phyloP scores from a whole-genome alignment of 2,329 filamentous ascomycete species.

The Botrytis sinoallii region DNA sequence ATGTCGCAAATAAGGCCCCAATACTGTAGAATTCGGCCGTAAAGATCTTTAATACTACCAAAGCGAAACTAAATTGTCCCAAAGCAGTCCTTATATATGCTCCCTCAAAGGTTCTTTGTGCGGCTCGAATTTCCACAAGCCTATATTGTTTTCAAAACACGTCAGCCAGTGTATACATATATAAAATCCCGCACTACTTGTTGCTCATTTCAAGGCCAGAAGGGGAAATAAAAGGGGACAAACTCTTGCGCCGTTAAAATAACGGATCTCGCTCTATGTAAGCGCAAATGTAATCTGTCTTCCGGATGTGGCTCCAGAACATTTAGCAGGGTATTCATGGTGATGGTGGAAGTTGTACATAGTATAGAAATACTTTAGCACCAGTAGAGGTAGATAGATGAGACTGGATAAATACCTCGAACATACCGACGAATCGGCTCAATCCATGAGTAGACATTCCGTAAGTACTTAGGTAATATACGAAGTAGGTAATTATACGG shows the following conservation, averaged over 20 bases:
- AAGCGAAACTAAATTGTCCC: constrained; percentile 90
- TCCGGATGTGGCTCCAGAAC: constrained; percentile 58
- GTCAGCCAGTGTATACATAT: background rate
- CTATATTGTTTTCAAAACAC: constrained; percentile 24
- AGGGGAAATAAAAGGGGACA: constrained; percentile 19
- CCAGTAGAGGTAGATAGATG: constrained; percentile 13
- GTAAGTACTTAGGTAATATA: background rate
- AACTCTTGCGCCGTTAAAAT: constrained; percentile 73
- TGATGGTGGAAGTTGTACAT: constrained; percentile 2
- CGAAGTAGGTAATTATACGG: background rate
- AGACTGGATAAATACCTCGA: constrained; percentile 27
- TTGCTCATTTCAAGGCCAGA: background rate
- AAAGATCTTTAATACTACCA: constrained; percentile 95
- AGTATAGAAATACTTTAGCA: constrained; percentile 9
- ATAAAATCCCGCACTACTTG: background rate
- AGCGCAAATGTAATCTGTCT: constrained; percentile 72
- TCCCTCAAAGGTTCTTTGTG: constrained; percentile 94
- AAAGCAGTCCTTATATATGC: constrained; percentile 94
- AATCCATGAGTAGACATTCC: constrained; percentile 13
- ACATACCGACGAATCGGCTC: constrained; percentile 27
- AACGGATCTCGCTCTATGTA: constrained; percentile 80
- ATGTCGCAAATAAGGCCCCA: constrained; percentile 91
- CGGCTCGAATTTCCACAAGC: constrained; percentile 90
- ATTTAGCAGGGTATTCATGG: constrained; percentile 25
- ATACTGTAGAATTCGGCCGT: constrained; percentile 95